A percentile compares a stretch with the other conserved stretches of the same genome.
These are phyloP conservation scores for Zasmidium citrigriseum DNA, from an alignment of 2,329 filamentous ascomycete species.

Conservation along the genomic window DNA sequence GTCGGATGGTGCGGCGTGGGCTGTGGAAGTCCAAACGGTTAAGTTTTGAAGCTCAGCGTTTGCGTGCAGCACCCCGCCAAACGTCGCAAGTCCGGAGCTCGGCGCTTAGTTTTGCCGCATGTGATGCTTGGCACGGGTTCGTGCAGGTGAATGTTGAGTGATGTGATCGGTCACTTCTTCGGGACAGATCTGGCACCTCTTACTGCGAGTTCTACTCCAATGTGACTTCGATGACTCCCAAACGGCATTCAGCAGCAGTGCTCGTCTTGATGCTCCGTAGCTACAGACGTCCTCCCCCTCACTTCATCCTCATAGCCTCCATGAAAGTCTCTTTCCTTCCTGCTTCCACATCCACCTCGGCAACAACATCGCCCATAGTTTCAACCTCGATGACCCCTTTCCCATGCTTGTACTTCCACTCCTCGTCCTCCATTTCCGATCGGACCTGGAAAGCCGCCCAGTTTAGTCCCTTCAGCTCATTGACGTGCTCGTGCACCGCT, in stretches of 20 bases:
- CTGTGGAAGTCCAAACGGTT: background rate
- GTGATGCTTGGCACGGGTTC: too few species aligned
- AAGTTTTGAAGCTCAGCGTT: background rate
- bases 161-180: too few species aligned
- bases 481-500: constrained; percentile 44
- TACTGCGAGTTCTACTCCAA: too few species aligned
- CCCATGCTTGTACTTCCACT: constrained; percentile 44
- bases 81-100: background rate
- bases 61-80: background rate
- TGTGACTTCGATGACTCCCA: too few species aligned
- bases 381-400: constrained; percentile 45
- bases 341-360: constrained; percentile 33
- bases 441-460: constrained; percentile 51
- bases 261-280: too few species aligned
- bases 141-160: too few species aligned
- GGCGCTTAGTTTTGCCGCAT: background rate
- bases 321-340: constrained; percentile 31
- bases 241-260: too few species aligned
- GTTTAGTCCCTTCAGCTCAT: constrained; percentile 44
- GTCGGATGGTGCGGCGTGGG: background rate
- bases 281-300: too few species aligned
- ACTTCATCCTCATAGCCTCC: constrained; percentile 38
- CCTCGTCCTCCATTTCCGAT: constrained; percentile 38
- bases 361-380: constrained; percentile 47
- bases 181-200: too few species aligned